Base-by-base conservation (phyloP, 108 stramenopile species). In the Ochromonas danica region DNA sequence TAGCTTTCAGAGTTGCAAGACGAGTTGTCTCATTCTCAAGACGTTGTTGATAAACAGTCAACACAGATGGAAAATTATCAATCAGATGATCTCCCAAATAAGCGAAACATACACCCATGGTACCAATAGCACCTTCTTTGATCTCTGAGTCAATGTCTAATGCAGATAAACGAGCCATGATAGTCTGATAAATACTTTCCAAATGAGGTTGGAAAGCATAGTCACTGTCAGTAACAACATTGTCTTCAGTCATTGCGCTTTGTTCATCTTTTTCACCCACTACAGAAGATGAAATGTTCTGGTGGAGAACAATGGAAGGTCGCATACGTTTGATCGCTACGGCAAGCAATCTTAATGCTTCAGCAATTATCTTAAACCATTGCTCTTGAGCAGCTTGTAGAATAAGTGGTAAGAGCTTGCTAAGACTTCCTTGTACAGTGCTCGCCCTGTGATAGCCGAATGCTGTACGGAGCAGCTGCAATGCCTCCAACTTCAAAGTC, bases 81-180 rank as follows among this genome's bases (percentile, higher is more conserved):
- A 42, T 62, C 22, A 89, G 80, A 51, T 90, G 70, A 57, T 87
- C 87, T 0, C 85, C 87, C 22, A 75, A 38, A 60, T 78, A 80
- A 10, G 85, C 35, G 33, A 87, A 40, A 0, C 85, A 70, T 42
- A 45, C 42, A 1, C 89, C 87, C 60, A 75, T 61, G 62, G 84
- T 81, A 27, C 42, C 40, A 85, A 88, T 88, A 41, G 85, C 86
- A 1, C 94, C 90, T 79, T 98, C 97, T 84, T 96, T 98, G 81
- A 98, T 95, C 86, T 96, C 97, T 84, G 94, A 94, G 82, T 98
- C 97, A 14, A 96, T 90, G 81, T 96, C 95, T 78, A 91, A 90
- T n/a, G 92, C 93, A 6, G 90, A 86, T 61, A 98, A 87, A 40
- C 94, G 90, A 1, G 96, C 93, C 85, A 94, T 90, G 77, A 96